A percentile compares a stretch with the other conserved stretches of the same genome.
phyloP scores from a whole-genome alignment of 805 yeast genomes.

The Yamadazyma ubonensis region DNA sequence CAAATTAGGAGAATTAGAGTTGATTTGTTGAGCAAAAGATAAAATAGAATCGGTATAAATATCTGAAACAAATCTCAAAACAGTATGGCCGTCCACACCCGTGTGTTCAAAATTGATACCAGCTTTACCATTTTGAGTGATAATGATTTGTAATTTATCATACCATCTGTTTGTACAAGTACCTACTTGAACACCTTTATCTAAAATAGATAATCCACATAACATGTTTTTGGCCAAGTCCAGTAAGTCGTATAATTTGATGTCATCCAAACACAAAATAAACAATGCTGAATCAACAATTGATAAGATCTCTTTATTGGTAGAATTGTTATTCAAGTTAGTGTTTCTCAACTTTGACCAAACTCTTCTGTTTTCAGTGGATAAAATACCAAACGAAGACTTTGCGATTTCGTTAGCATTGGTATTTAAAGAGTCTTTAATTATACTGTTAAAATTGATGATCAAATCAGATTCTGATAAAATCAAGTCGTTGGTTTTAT shows the following conservation, averaged over 20 bases:
- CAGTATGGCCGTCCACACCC: conserved; percentile 95
- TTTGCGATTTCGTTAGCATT: conserved; percentile 61
- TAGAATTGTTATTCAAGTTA: conserved; percentile 41
- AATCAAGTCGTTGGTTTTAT: conserved; percentile 65
- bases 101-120: conserved; percentile 94
- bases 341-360: conserved; percentile 78
- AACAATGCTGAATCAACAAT: conserved; percentile 82
- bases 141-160: conserved; percentile 84
- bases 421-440: conserved; percentile 64
- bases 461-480: conserved; percentile 74
- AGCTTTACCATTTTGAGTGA: conserved; percentile 86
- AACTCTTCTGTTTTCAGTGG: conserved; percentile 83
- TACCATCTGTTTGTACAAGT: conserved; percentile 95
- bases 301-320: conserved; percentile 67
- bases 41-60: conserved; percentile 88
- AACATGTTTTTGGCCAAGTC: conserved; percentile 80
- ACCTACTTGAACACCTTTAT: conserved; percentile 87
- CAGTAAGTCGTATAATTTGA: conserved; percentile 57
- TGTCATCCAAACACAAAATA: conserved; percentile 79
- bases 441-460: conserved; percentile 70
- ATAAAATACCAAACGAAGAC: conserved; percentile 83
- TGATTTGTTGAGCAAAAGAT: conserved; percentile 80
- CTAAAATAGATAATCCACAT: conserved; percentile 78
- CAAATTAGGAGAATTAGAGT: conserved; percentile 68
- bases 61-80: conserved; percentile 81